Evolutionary conservation across 805 yeast genomes (phyloP).

Genomic region (Candida krabiensis): DNA sequence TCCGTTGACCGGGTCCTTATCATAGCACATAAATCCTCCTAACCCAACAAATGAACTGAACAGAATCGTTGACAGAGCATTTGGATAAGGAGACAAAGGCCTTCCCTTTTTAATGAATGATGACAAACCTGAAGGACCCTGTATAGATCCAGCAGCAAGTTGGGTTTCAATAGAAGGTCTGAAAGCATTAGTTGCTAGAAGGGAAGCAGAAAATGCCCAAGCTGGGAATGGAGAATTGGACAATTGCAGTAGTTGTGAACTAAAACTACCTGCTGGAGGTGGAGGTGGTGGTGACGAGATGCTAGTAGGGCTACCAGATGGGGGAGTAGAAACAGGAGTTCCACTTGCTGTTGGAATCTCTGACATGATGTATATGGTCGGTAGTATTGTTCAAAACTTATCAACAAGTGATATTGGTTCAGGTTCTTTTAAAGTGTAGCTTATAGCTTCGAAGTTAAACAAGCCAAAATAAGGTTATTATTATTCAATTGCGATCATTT

Average conservation of each 20-base stretch:
- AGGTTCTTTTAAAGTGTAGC: too few species aligned
- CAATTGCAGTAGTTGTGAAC: conserved; percentile 9
- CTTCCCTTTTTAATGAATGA: conserved; percentile 13
- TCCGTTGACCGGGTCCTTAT: conserved; percentile 76
- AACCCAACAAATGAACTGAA: conserved; percentile 64
- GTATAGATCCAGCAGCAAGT: conserved; percentile 13
- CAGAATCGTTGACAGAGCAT: conserved; percentile 32
- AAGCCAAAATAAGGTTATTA: too few species aligned
- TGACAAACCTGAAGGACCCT: conserved; percentile 13
- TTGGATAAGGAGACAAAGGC: conserved; percentile 28
- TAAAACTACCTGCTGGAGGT: neutral
- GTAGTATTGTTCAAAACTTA: too few species aligned
- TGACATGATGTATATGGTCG: neutral
- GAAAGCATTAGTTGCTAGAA: conserved; percentile 29
- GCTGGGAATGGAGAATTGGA: conserved; percentile 49
- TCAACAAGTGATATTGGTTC: too few species aligned
- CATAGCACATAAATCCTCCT: conserved; percentile 74
- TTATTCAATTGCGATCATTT: too few species aligned
- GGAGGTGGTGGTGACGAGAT: neutral
- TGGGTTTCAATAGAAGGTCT: conserved; percentile 22
- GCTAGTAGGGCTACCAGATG: too few species aligned
- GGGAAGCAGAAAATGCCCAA: conserved; percentile 37
- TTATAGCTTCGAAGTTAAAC: too few species aligned
- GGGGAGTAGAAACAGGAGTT: too few species aligned
- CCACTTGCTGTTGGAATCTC: neutral